Percentiles rank a stretch among this genome's conserved stretches.
phyloP scores from a whole-genome alignment of 2,329 filamentous ascomycete genomes.

The Dactylellina cionopaga region DNA sequence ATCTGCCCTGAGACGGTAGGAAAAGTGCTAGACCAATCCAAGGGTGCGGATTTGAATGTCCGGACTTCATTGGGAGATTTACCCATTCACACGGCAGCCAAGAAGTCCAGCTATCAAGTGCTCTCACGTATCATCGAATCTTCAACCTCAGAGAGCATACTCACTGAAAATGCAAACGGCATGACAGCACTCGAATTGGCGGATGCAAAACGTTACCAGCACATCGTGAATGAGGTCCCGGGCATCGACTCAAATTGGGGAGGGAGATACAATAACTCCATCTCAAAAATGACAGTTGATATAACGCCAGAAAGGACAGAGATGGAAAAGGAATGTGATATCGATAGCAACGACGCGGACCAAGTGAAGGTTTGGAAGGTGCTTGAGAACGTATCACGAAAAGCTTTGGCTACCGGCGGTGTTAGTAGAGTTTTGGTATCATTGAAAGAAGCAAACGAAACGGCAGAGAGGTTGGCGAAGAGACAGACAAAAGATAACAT shows the following conservation, averaged over 20 bases:
- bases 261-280: background rate
- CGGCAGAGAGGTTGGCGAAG: constrained; percentile 41
- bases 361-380: constrained; percentile 41
- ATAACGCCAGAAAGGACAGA: background rate
- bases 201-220: constrained; percentile 40
- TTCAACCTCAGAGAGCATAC: constrained; percentile 56
- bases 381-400: background rate
- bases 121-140: constrained; percentile 51
- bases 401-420: background rate
- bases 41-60: constrained; percentile 65
- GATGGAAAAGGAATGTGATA: constrained; percentile 3
- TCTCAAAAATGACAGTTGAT: background rate
- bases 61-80: constrained; percentile 63
- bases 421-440: constrained; percentile 29
- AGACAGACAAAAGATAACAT: constrained; percentile 14
- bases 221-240: constrained; percentile 21
- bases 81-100: constrained; percentile 59
- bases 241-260: constrained; percentile 15
- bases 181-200: constrained; percentile 55
- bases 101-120: constrained; percentile 3
- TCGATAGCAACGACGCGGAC: background rate
- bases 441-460: constrained; percentile 43
- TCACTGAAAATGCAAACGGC: constrained; percentile 56
- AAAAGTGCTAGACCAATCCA: constrained; percentile 67
- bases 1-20: constrained; percentile 63